Evolutionary conservation across 192 early-diverging fungal genomes (phyloP), one percentile per base, ranked within the genome.

Genomic region (Haplosporangium gracile): DNA sequence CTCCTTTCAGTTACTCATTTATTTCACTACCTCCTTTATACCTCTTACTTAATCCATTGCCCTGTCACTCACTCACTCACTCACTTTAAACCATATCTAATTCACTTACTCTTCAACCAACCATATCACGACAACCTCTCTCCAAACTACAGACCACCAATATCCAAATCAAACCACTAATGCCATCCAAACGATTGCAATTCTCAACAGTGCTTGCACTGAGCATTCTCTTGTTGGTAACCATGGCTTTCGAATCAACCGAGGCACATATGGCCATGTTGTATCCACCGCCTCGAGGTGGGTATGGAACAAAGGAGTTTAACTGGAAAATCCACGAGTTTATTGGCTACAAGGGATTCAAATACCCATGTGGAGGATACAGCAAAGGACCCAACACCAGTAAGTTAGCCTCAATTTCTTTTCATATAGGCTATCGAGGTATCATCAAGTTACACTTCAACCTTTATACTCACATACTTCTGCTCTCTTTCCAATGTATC

Each of bases 251-350:
- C 0, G 24, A 47, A 36, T 63, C 53, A 2, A 53, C 47, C 15
- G 76, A 80, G n/a, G 78, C 83, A 16, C 83, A 85, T 51, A 80
- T 85, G 29, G 83, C 83, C 2, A 68, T 85, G 83, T 43, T 77
- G 5, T 80, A 80, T 18, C 83, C 83, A 49, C 42, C 57, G 9
- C 74, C 78, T 24, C 83, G 83, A 34, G 83, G 83, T 0, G 83
- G 83, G n/a, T 79, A 24, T 32, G 74, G 78, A 1, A 80, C 78
- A 24, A 68, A 72, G 34, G 7, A 55, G 24, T 80, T 85, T 53
- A 36, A 85, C 70, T 80, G 83, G 78, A 60, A 45, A 47, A 74
- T 85, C 26, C 83, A 85, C 29, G 60, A 70, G 36, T 85, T 80
- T 38, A 45, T 85, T 22, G 83, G 83, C 34, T 85, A 72, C 49